These are phyloP conservation scores for Talaromyces sp. DNA, from an alignment of 2,329 filamentous ascomycete genomes.

Conservation along the genomic window DNA sequence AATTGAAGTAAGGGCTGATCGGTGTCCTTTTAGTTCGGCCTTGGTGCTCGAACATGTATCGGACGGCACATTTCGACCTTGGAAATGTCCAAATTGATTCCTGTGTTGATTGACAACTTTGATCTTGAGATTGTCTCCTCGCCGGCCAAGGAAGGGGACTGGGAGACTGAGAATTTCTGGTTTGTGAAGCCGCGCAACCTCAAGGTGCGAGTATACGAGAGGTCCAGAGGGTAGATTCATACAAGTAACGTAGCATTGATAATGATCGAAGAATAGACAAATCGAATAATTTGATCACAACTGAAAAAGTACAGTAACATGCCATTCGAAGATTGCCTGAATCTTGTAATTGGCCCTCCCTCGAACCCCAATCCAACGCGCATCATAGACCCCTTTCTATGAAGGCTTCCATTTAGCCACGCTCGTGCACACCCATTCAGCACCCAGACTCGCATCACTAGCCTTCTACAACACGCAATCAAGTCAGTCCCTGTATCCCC, in stretches of 20 bases:
- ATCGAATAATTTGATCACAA: neutral
- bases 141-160: neutral
- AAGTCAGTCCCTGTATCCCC: neutral
- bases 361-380: neutral
- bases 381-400: neutral
- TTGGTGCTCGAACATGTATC: constrained; percentile 25
- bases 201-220: neutral
- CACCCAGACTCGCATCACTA: neutral
- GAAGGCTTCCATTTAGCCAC: constrained; percentile 15
- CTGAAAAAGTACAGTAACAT: neutral
- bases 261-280: neutral
- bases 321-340: neutral
- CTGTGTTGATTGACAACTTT: constrained; percentile 23
- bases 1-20: neutral
- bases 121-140: constrained; percentile 4
- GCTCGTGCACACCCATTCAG: constrained; percentile 17
- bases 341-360: neutral
- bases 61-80: constrained; percentile 27
- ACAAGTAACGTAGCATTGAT: neutral
- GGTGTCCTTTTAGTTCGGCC: constrained; percentile 21
- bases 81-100: constrained; percentile 28
- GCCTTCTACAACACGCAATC: neutral
- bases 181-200: neutral
- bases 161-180: constrained; percentile 13
- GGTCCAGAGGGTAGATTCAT: neutral